These are phyloP conservation scores for Acer yangbiense DNA, from an alignment of 345 rosid genomes.

Conservation along the genomic window DNA sequence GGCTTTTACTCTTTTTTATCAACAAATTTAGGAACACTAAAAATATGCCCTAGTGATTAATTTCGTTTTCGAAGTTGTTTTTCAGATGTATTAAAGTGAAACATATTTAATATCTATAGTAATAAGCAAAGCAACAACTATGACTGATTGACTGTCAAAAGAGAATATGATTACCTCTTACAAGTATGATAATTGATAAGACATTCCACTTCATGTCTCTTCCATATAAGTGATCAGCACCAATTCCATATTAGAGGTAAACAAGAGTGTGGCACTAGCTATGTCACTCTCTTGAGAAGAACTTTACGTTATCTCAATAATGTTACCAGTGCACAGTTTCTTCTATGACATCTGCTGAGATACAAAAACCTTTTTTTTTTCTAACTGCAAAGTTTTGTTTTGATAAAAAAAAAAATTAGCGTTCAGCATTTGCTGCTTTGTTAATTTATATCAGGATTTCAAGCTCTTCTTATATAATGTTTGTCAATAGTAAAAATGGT, in stretches of 20 bases:
- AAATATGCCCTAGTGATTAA: neutral
- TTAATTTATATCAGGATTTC: conserved; percentile 4
- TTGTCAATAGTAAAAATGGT: neutral
- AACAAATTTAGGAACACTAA: neutral
- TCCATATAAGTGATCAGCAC: neutral
- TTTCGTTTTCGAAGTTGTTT: neutral
- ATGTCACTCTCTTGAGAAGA: neutral
- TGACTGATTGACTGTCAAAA: too few relatives aligned
- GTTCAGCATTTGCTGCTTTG: neutral
- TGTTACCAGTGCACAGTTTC: neutral
- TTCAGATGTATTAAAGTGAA: neutral
- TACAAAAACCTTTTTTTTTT: neutral
- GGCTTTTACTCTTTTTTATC: neutral
- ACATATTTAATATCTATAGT: too few relatives aligned
- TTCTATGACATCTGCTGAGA: neutral
- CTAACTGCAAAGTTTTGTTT: neutral
- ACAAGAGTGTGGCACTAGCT: neutral
- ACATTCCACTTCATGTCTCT: neutral
- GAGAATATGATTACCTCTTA: neutral
- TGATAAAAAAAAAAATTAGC: too few relatives aligned
- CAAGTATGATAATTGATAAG: neutral
- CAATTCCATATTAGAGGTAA: neutral
- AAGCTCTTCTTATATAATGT: neutral
- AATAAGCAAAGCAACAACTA: too few relatives aligned
- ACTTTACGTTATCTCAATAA: too few relatives aligned